Evolutionary conservation across 75 land plant species (phyloP).

Genomic region (Pseudotsuga menziesii): DNA sequence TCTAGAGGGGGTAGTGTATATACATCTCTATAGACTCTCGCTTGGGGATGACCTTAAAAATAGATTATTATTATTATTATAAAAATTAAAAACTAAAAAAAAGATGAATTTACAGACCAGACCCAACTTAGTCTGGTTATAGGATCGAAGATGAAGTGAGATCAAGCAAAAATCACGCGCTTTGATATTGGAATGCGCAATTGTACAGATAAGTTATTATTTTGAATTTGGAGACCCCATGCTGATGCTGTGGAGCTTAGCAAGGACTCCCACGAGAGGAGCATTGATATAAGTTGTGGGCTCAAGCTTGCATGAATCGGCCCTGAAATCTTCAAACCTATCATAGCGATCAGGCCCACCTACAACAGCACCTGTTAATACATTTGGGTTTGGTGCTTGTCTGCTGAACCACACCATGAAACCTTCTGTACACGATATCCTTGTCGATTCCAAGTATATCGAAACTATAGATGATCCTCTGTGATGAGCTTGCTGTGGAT

Average conservation of each 20-base stretch:
- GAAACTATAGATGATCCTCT: constrained; percentile 70
- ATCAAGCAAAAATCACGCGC: too few species aligned
- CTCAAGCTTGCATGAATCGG: constrained; percentile 44
- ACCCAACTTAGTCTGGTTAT: too few species aligned
- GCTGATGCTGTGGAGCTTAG: constrained; percentile 32
- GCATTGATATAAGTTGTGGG: constrained; percentile 82
- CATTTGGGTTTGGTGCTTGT: constrained; percentile 53
- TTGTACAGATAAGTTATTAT: too few species aligned
- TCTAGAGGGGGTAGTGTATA: too few species aligned
- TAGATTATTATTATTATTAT: too few species aligned
- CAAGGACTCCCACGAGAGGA: constrained; percentile 59
- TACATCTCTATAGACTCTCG: too few species aligned
- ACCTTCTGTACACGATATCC: constrained; percentile 50
- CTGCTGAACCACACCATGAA: constrained; percentile 49
- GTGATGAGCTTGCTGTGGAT: constrained; percentile 75
- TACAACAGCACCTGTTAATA: constrained; percentile 70
- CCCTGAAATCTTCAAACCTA: constrained; percentile 52
- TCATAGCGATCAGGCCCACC: constrained; percentile 80
- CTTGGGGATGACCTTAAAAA: too few species aligned
- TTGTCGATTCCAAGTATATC: neutral
- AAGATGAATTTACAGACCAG: too few species aligned
- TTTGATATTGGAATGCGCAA: too few species aligned
- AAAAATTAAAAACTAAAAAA: too few species aligned
- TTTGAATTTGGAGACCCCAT: too few species aligned
- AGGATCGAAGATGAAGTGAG: too few species aligned